These are phyloP conservation scores for Oenanthe javanica DNA, from an alignment of 140 eudicot genomes.

Conservation along the genomic window DNA sequence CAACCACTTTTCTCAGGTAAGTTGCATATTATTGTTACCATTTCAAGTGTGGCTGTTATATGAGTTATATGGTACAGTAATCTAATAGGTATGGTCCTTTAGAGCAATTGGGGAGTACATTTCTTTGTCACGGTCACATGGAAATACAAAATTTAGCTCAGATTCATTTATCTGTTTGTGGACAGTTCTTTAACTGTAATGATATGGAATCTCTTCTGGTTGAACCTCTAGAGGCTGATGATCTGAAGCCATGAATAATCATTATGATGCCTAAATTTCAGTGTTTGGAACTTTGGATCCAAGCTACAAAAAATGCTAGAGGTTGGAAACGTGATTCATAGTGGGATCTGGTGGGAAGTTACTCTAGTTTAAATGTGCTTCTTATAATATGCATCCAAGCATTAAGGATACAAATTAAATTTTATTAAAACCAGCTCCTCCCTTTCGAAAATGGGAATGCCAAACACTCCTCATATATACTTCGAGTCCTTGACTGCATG, in stretches of 20 bases:
- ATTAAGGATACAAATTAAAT: no score
- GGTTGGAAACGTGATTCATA: conserved; percentile 48
- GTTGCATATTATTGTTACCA: neutral
- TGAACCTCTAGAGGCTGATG: conserved; percentile 60
- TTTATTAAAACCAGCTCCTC: no score
- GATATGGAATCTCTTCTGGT: conserved; percentile 78
- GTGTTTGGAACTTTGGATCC: conserved; percentile 45
- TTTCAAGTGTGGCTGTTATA: no score
- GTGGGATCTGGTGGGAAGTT: conserved; percentile 64
- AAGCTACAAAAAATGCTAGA: conserved; percentile 77
- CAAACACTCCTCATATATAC: no score
- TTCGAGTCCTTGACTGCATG: neutral
- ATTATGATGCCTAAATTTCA: conserved; percentile 83
- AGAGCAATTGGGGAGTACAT: neutral
- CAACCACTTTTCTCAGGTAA: conserved; percentile 88
- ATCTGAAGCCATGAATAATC: conserved; percentile 60
- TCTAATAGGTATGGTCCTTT: neutral
- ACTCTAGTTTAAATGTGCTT: no score
- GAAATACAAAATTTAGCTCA: neutral
- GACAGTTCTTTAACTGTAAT: conserved; percentile 81
- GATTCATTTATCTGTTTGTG: conserved; percentile 15
- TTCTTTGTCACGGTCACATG: neutral
- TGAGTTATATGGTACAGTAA: neutral
- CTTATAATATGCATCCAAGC: no score
- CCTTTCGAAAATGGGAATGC: no score